phyloP scores from a whole-genome alignment of 441 rosid species.

The Monsonia emarginata region DNA sequence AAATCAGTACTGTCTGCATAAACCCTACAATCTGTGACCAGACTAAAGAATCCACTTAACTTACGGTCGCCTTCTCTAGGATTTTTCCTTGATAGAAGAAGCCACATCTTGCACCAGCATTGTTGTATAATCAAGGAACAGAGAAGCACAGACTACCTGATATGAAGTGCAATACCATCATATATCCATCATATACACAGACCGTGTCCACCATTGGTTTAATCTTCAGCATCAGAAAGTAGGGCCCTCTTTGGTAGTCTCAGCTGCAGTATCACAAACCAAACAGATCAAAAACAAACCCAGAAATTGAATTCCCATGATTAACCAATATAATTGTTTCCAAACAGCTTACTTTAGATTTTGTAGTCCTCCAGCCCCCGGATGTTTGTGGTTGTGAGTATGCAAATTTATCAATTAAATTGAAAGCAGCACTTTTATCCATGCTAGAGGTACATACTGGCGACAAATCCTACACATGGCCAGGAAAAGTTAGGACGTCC shows the following conservation, averaged over 20 bases:
- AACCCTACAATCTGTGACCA: background rate
- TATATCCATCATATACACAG: background rate
- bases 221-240: slow-evolving; percentile 16
- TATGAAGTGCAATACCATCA: background rate
- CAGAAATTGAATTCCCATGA: background rate
- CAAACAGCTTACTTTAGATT: slow-evolving; percentile 48
- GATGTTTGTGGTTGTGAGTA: slow-evolving; percentile 32
- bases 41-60: background rate
- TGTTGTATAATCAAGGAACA: background rate
- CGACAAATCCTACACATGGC: slow-evolving; percentile 26
- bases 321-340: slow-evolving; percentile 9
- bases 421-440: slow-evolving; percentile 34
- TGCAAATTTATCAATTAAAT: slow-evolving; percentile 47
- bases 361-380: slow-evolving; percentile 82
- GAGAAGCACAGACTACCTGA: background rate
- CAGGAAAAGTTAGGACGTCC: background rate
- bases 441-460: slow-evolving; percentile 13
- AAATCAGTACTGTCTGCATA: background rate
- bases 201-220: background rate
- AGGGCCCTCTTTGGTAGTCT: slow-evolving; percentile 42
- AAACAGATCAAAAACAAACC: slow-evolving; percentile 7
- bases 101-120: background rate
- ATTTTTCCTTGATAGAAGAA: background rate
- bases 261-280: slow-evolving; percentile 31
- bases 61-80: background rate